A percentile compares a stretch with the other conserved stretches of the same genome.
Conservation (phyloP, 306 rosid species). For the Senna tora region DNA sequence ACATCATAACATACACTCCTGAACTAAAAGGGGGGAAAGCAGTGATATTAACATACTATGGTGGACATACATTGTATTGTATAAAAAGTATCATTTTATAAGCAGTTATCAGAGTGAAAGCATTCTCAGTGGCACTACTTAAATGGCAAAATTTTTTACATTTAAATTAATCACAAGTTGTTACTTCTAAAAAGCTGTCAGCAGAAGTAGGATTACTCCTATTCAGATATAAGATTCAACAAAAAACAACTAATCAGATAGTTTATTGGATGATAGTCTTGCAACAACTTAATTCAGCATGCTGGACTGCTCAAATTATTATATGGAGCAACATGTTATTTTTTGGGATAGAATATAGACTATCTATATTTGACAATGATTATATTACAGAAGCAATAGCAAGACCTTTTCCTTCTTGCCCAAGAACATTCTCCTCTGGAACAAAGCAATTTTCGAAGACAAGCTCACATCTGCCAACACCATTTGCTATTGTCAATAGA, state of each 20-base stretch:
- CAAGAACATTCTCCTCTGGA: constrained; percentile 92
- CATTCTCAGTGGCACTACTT: constrained; percentile 6
- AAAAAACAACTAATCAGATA: background rate
- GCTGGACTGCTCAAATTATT: constrained; percentile 3
- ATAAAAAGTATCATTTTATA: background rate
- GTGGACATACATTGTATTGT: background rate
- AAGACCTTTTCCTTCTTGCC: constrained; percentile 92
- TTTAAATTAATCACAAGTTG: background rate
- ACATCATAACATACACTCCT: constrained; percentile 99
- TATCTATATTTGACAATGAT: background rate
- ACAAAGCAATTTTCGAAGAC: constrained; percentile 98
- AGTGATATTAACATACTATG: constrained; percentile 13
- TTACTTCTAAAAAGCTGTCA: constrained; percentile 19
- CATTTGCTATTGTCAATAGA: constrained; percentile 49
- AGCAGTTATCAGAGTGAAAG: background rate
- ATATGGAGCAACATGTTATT: background rate
- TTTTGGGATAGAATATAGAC: too few species aligned
- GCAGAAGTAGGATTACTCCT: constrained; percentile 6
- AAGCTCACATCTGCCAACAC: constrained; percentile 85
- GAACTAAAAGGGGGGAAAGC: constrained; percentile 37
- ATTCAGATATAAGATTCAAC: constrained; percentile 2
- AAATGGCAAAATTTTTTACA: constrained; percentile 5
- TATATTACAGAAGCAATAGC: constrained; percentile 30
- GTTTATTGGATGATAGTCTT: background rate
- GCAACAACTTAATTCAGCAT: constrained; percentile 21